phyloP scores from a whole-genome alignment of 2,329 filamentous ascomycete genomes.

The Ascosphaera apis region DNA sequence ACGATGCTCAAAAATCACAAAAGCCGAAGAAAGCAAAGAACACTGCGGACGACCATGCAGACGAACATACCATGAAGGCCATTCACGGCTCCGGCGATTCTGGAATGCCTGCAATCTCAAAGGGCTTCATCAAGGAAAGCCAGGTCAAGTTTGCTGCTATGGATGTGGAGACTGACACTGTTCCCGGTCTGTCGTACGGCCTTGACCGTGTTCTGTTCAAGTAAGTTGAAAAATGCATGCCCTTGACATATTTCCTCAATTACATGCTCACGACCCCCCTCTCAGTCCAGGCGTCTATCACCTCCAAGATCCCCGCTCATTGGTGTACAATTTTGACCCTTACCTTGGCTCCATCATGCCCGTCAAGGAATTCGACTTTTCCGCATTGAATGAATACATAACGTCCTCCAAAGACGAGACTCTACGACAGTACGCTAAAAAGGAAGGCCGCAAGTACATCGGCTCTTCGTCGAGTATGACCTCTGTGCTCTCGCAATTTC shows the following conservation, averaged over 20 bases:
- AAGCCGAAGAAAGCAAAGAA: background rate
- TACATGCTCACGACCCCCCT: background rate
- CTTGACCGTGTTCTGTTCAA: constrained; percentile 90
- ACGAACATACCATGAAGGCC: constrained; percentile 3
- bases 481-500: constrained; percentile 64
- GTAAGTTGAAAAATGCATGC: constrained; percentile 12
- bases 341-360: constrained; percentile 89
- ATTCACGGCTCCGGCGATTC: constrained; percentile 6
- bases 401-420: constrained; percentile 69
- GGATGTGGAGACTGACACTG: constrained; percentile 24
- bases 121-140: constrained; percentile 1
- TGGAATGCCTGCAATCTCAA: background rate
- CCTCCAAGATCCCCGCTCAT: constrained; percentile 66
- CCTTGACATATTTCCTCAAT: too few relatives aligned
- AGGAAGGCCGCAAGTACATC: constrained; percentile 54
- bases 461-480: constrained; percentile 98
- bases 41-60: background rate
- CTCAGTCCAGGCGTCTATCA: constrained; percentile 57
- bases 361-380: constrained; percentile 75
- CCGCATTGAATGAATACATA: constrained; percentile 63
- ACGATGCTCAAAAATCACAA: too few relatives aligned
- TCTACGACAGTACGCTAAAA: constrained; percentile 43
- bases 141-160: constrained; percentile 10
- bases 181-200: constrained; percentile 46
- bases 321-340: constrained; percentile 91